These are phyloP conservation scores for Mycocentrospora acerina DNA, from an alignment of 2,329 filamentous ascomycete species.

Conservation along the genomic window DNA sequence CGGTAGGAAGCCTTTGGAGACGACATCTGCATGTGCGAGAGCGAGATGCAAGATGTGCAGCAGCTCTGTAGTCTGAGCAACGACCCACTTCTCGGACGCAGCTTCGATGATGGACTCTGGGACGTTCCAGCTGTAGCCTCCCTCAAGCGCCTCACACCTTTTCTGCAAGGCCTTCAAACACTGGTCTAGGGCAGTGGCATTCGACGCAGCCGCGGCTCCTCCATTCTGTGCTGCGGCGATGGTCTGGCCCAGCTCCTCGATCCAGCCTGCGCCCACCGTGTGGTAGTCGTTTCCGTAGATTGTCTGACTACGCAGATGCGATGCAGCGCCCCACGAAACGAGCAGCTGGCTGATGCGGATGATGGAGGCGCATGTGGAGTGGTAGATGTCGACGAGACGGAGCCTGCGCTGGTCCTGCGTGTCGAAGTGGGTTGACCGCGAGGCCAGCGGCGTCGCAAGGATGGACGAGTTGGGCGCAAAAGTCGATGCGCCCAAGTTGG, in stretches of 20 bases:
- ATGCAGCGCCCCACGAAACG: constrained; percentile 34
- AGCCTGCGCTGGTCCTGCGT: constrained; percentile 62
- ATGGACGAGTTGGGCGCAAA: constrained; percentile 48
- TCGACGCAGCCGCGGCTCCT: constrained; percentile 39
- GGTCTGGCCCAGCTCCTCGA: constrained; percentile 35
- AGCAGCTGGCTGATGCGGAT: constrained; percentile 40
- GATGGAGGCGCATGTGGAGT: constrained; percentile 67
- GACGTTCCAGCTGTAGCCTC: constrained; percentile 50
- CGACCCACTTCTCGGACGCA: constrained; percentile 63
- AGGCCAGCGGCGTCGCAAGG: constrained; percentile 28
- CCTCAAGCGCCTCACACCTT: constrained; percentile 49
- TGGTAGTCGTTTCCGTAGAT: constrained; percentile 33
- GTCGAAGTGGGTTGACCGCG: constrained; percentile 52
- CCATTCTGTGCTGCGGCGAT: constrained; percentile 38
- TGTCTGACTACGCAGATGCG: constrained; percentile 28
- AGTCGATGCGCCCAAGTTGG: constrained; percentile 59
- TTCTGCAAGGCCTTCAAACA: constrained; percentile 53
- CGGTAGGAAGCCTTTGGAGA: constrained; percentile 31
- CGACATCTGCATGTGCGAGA: constrained; percentile 67
- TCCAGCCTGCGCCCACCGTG: constrained; percentile 30
- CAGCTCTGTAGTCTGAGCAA: constrained; percentile 67
- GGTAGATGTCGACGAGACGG: constrained; percentile 70
- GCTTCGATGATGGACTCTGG: constrained; percentile 55
- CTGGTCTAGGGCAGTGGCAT: constrained; percentile 26
- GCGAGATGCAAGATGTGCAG: constrained; percentile 72